phyloP scores from a whole-genome alignment of 257 asterid genomes.

The Penstemon newberryi region DNA sequence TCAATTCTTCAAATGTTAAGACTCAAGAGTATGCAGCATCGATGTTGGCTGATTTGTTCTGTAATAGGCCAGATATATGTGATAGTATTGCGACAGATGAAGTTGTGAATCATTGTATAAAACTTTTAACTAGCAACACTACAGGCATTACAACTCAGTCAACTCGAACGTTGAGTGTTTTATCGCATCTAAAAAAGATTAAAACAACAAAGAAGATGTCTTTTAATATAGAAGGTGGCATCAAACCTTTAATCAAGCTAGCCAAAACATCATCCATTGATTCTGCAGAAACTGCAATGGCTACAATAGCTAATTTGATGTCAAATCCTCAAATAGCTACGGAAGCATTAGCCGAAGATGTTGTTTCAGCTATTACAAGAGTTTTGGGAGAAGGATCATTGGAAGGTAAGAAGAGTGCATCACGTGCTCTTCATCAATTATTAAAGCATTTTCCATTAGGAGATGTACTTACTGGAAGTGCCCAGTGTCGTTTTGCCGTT shows the following conservation, averaged over 20 bases:
- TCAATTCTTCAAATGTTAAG: slow-evolving; percentile 70
- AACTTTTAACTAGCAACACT: slow-evolving; percentile 61
- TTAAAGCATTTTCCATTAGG: slow-evolving; percentile 66
- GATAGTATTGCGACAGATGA: slow-evolving; percentile 71
- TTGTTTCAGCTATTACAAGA: slow-evolving; percentile 71
- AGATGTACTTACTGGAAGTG: slow-evolving; percentile 63
- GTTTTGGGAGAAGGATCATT: slow-evolving; percentile 70
- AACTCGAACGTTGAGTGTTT: slow-evolving; percentile 78
- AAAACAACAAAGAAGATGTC: slow-evolving; percentile 45
- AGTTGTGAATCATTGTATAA: slow-evolving; percentile 58
- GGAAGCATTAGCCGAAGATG: slow-evolving; percentile 81
- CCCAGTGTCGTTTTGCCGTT: slow-evolving; percentile 63
- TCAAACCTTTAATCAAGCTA: slow-evolving; percentile 62
- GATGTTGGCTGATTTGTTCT: slow-evolving; percentile 67
- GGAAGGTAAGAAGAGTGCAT: slow-evolving; percentile 72
- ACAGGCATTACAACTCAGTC: slow-evolving; percentile 67
- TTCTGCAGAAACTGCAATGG: slow-evolving; percentile 78
- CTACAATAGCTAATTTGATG: slow-evolving; percentile 73
- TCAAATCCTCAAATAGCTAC: slow-evolving; percentile 72
- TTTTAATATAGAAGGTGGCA: slow-evolving; percentile 70
- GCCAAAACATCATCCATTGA: slow-evolving; percentile 70
- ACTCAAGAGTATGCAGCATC: slow-evolving; percentile 74
- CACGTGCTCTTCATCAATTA: slow-evolving; percentile 78
- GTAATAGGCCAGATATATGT: slow-evolving; percentile 63
- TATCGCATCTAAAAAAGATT: slow-evolving; percentile 58